Evolutionary conservation across 2,329 filamentous ascomycete species (phyloP).

Genomic region (Polytolypa hystricis): DNA sequence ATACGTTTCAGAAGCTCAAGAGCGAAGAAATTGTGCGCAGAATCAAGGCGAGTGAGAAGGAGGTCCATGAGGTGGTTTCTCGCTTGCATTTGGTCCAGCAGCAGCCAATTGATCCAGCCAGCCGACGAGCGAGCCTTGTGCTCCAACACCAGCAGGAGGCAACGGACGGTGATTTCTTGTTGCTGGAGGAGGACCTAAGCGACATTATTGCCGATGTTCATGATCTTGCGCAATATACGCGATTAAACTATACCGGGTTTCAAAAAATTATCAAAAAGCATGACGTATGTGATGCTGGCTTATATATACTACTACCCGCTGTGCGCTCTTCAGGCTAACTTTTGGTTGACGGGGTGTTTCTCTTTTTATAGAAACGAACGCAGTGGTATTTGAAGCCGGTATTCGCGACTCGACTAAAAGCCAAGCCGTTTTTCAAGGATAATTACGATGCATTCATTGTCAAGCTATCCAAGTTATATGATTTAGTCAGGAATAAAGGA

Average conservation of each 20-base stretch:
- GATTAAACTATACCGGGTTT: constrained; percentile 97
- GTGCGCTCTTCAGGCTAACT: too few relatives aligned
- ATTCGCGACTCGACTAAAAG: constrained; percentile 89
- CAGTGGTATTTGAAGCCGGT: constrained; percentile 86
- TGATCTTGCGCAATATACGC: constrained; percentile 94
- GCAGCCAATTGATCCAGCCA: constrained; percentile 32
- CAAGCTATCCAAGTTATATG: constrained; percentile 88
- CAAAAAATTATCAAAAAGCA: constrained; percentile 99
- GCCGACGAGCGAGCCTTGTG: constrained; percentile 16
- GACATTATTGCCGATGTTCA: constrained; percentile 98
- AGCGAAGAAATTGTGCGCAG: constrained; percentile 87
- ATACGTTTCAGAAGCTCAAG: constrained; percentile 95
- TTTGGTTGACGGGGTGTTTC: constrained; percentile 1
- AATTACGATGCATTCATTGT: constrained; percentile 96
- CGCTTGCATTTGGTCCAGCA: constrained; percentile 44
- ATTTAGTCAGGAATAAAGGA: constrained; percentile 83
- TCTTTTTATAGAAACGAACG: constrained; percentile 65
- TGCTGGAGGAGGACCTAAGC: constrained; percentile 87
- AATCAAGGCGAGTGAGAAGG: constrained; percentile 76
- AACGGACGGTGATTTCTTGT: constrained; percentile 83
- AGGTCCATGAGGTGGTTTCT: constrained; percentile 77
- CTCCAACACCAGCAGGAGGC: constrained; percentile 31
- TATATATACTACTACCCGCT: too few relatives aligned
- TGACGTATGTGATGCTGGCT: constrained; percentile 53
- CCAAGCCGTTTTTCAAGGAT: constrained; percentile 97